A percentile compares a stretch with the other conserved stretches of the same genome.
phyloP scores from a whole-genome alignment of 768 basidiomycete species.

The Leccinum broughii region DNA sequence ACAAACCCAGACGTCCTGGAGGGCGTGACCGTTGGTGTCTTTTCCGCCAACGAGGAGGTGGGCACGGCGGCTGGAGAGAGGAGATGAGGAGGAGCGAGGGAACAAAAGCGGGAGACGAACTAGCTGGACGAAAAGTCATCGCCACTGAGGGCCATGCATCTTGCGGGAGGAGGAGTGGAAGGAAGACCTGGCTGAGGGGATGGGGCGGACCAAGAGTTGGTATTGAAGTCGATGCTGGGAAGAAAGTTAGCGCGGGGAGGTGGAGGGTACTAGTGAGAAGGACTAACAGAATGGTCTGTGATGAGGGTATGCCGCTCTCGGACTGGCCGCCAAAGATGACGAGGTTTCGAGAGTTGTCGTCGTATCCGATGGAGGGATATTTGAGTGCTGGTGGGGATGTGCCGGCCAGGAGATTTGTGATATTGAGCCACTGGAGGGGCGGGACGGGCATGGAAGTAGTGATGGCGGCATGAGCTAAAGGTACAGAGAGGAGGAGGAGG shows the following conservation, averaged over 20 bases:
- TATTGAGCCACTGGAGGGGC: conserved; percentile 64
- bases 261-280: not conserved
- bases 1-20: conserved; percentile 76
- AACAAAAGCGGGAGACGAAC: conserved; percentile 43
- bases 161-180: conserved; percentile 52
- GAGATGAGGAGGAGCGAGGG: conserved; percentile 20
- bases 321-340: conserved; percentile 80
- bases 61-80: conserved; percentile 57
- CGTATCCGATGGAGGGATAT: conserved; percentile 67
- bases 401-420: conserved; percentile 57
- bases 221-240: conserved; percentile 59
- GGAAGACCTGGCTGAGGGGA: conserved; percentile 50
- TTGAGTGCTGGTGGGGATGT: conserved; percentile 60
- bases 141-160: conserved; percentile 65
- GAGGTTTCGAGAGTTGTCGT: conserved; percentile 49
- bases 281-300: conserved; percentile 67
- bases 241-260: conserved; percentile 7
- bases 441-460: conserved; percentile 50
- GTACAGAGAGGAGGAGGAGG: conserved; percentile 9
- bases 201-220: conserved; percentile 61
- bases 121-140: conserved; percentile 81
- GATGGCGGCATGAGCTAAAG: conserved; percentile 32
- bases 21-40: conserved; percentile 49
- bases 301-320: conserved; percentile 58
- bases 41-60: conserved; percentile 76